Conservation (phyloP, 768 basidiomycete genomes). For the Plicaturopsis crispa region DNA sequence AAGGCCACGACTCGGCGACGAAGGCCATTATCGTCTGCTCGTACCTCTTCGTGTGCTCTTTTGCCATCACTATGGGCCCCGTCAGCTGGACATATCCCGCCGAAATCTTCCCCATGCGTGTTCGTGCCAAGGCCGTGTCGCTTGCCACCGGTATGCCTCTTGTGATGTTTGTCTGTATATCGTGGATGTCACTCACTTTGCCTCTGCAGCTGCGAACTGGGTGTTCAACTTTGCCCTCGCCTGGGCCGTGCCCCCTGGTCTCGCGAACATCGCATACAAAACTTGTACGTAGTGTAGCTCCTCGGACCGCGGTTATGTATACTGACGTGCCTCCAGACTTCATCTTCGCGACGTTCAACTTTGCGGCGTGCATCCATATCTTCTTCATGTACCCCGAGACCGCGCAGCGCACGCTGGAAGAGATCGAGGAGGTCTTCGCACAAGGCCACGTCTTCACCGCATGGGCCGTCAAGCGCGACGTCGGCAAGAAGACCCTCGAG, state of each 20-base stretch:
- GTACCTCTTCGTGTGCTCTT: conserved; percentile 45
- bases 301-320: conserved; percentile 34
- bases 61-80: conserved; percentile 43
- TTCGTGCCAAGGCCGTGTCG: conserved; percentile 52
- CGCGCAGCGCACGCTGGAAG: conserved; percentile 64
- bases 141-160: conserved; percentile 11
- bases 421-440: conserved; percentile 71
- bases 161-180: too few relatives aligned
- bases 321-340: conserved; percentile 15
- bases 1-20: conserved; percentile 29
- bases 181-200: conserved; percentile 14
- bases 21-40: conserved; percentile 46
- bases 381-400: conserved; percentile 81
- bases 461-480: conserved; percentile 56
- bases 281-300: conserved; percentile 51
- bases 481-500: conserved; percentile 54
- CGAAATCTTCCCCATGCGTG: conserved; percentile 52
- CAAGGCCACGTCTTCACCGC: conserved; percentile 64
- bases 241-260: conserved; percentile 67
- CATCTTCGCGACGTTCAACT: conserved; percentile 73
- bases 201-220: conserved; percentile 39
- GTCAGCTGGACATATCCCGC: conserved; percentile 36
- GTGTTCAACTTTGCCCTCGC: conserved; percentile 69
- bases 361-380: conserved; percentile 62
- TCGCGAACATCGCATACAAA: conserved; percentile 61